Base-by-base conservation (phyloP, 2,329 filamentous ascomycete genomes). In the Fusarium begoniae region DNA sequence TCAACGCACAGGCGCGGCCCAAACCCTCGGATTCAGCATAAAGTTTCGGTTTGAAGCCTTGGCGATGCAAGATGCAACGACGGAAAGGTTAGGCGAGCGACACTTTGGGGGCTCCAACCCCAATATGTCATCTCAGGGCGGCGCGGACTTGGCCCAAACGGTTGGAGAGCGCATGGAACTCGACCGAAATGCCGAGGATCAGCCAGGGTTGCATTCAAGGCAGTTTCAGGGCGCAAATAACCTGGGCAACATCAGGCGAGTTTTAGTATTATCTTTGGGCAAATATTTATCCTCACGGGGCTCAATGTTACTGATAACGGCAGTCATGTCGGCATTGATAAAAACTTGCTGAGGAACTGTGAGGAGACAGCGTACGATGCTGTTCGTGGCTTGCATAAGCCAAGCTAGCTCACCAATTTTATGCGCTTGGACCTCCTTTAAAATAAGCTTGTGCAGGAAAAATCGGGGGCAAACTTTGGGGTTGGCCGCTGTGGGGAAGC, bases 401-500 rank as follows among this genome's bases (percentile, higher is more conserved):
- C 28, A 67, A 67, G 63, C 45, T 55, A 66, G 62, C 18, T 45
- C 56, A 18, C 51, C 32, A 37, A 24, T 38, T 35, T 22, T 26
- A 41, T 22, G 26, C 28, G 37, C 37, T 56, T 32, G 22, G 62
- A 14, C 38, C 50, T n/a, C 18, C 26, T 48, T 44, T 40, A 38
- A 69, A 69, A 50, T 69, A 69, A 69, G 64, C 64, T 69, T 69
- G 66, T 50, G 64, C 26, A 45, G 37, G 28, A 44, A 69, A 45
- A 69, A 28, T 56, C 40, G 44, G 43, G 63, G 61, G 50, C 18
- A 26, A n/a, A n/a, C 41, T 69, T 69, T 69, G 66, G 66, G 66
- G 66, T 69, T 26, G 43, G n/a, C 17, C 43, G 35, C 62, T 64
- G 66, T 69, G 66, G 66, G 56, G 66, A 69, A 69, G 48, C 43